These are phyloP conservation scores for Carex arenaria DNA, from an alignment of 202 grass and related monocot species.

Conservation along the genomic window DNA sequence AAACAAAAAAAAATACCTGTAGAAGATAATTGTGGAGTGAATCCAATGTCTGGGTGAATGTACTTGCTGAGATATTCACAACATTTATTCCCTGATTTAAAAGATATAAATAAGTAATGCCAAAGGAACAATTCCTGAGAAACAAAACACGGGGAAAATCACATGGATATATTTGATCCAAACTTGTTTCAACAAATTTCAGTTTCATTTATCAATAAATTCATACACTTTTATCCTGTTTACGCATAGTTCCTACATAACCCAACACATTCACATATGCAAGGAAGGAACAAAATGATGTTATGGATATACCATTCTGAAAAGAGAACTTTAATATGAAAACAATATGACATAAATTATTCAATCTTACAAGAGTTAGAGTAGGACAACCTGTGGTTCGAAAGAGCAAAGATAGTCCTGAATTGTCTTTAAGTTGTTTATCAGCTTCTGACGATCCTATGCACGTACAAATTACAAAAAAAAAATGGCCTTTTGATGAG, in stretches of 20 bases:
- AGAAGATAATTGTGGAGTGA: conserved; percentile 89
- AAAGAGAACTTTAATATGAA: not conserved
- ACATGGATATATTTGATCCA: not conserved
- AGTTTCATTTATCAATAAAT: not conserved
- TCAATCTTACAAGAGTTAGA: not conserved
- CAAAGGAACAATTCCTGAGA: not conserved
- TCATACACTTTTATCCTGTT: not conserved
- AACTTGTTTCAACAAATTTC: conserved; percentile 18
- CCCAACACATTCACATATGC: not conserved
- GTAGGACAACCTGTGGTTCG: conserved; percentile 47
- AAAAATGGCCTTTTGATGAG: not conserved
- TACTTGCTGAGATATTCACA: conserved; percentile 87
- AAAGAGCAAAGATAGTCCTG: conserved; percentile 99
- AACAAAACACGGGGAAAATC: conserved; percentile 1
- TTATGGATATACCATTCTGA: not conserved
- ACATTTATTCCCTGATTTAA: conserved; percentile 67
- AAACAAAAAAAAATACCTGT: conserved; percentile 45
- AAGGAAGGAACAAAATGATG: not conserved
- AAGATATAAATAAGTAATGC: not conserved
- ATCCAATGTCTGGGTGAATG: conserved; percentile 92
- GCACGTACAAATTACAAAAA: conserved; percentile 22
- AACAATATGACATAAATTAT: not conserved
- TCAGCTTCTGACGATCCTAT: conserved; percentile 85
- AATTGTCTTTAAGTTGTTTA: conserved; percentile 88
- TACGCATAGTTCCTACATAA: not conserved